Percentiles rank a stretch among this genome's conserved stretches.
phyloP scores from a whole-genome alignment of 768 basidiomycete genomes.

The Rhodotorula taiwanensis region DNA sequence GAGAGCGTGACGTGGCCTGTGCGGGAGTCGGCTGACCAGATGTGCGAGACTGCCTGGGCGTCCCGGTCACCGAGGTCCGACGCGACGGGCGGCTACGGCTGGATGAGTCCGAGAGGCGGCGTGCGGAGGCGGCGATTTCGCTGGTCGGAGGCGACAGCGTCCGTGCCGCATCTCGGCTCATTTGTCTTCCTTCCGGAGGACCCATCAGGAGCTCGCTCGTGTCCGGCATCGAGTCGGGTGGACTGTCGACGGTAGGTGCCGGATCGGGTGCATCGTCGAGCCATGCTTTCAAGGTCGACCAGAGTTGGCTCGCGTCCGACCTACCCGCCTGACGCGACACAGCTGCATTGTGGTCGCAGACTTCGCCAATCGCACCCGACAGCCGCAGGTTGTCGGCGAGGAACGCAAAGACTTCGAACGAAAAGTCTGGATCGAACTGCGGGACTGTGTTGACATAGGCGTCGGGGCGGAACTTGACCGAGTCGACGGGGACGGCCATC shows the following conservation, averaged over 20 bases:
- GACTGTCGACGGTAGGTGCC: too few relatives aligned
- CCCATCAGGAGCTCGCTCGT: too few relatives aligned
- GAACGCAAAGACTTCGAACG: constrained; percentile 15
- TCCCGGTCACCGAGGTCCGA: not conserved
- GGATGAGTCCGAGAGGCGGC: too few relatives aligned
- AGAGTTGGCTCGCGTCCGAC: constrained; percentile 29
- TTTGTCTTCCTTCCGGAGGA: too few relatives aligned
- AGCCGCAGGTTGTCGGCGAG: constrained; percentile 24
- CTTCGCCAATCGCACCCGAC: constrained; percentile 16
- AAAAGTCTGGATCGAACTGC: constrained; percentile 28
- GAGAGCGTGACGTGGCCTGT: not conserved
- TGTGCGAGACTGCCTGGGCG: not conserved
- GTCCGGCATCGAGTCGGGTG: too few relatives aligned
- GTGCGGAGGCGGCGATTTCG: not conserved
- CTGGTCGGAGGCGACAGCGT: too few relatives aligned
- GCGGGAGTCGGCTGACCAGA: not conserved
- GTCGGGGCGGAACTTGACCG: constrained; percentile 16
- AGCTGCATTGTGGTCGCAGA: constrained; percentile 25
- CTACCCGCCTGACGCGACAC: constrained; percentile 15
- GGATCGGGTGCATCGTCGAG: constrained; percentile 4
- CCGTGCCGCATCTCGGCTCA: too few relatives aligned
- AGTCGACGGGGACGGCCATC: constrained; percentile 6
- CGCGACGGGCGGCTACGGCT: not conserved
- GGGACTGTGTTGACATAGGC: constrained; percentile 7
- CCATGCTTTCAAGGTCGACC: constrained; percentile 29